Conservation (phyloP, 2,329 filamentous ascomycete species). For the Blumeriella jaapii region DNA sequence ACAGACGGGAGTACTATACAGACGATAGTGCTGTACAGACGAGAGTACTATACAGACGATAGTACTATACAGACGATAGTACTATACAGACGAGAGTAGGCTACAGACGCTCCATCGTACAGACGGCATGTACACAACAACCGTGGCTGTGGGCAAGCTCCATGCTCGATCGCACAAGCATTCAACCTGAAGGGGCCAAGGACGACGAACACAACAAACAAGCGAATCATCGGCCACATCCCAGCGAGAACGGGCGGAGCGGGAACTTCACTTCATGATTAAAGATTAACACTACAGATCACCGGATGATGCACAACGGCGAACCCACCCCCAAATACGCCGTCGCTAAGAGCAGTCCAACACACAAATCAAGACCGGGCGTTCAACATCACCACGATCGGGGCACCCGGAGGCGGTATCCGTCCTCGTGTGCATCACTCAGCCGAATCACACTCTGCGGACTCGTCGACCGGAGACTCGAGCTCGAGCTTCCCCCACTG, state of each 20-base stretch:
- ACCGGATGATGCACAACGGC: background rate
- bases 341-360: constrained; percentile 18
- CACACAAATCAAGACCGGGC: background rate
- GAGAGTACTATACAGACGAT: no score
- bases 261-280: constrained; percentile 3
- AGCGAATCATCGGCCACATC: constrained; percentile 9
- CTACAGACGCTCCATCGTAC: no score
- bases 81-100: no score
- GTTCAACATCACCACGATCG: constrained; percentile 8
- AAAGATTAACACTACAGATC: constrained; percentile 19
- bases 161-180: no score
- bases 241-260: constrained; percentile 6
- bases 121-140: no score
- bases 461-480: constrained; percentile 19
- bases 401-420: constrained; percentile 22
- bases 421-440: constrained; percentile 17
- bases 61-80: no score
- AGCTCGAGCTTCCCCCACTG: constrained; percentile 13
- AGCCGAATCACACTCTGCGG: constrained; percentile 25
- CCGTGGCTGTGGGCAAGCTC: no score
- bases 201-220: no score
- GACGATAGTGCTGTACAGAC: no score
- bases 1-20: no score
- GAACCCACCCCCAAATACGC: constrained; percentile 13
- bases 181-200: no score